Evolutionary conservation across 192 early-diverging fungal species (phyloP).

Genomic region (Entomortierella chlamydospora): DNA sequence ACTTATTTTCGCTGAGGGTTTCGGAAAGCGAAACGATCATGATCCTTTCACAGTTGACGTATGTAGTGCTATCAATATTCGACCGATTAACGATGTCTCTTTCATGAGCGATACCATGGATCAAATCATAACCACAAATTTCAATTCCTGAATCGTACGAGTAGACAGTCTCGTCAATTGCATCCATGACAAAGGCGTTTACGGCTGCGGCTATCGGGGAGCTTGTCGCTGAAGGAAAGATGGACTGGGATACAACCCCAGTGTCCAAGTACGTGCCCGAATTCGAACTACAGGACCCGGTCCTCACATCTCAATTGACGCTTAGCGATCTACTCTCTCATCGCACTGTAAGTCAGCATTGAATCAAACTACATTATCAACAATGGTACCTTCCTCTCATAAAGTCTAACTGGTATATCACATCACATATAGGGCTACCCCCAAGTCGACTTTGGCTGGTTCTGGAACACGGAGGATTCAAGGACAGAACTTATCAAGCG

Average conservation of each 20-base stretch:
- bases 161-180: constrained; percentile 18
- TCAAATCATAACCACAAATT: neutral
- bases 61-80: neutral
- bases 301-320: constrained; percentile 25
- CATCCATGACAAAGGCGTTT: constrained; percentile 20
- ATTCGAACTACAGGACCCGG: constrained; percentile 3
- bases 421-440: neutral
- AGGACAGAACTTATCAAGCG: constrained; percentile 6
- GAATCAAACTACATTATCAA: no score
- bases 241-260: constrained; percentile 32
- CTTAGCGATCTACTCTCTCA: constrained; percentile 22
- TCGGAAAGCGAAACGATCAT: neutral
- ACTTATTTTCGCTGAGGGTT: neutral
- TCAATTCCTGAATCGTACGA: neutral
- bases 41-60: neutral
- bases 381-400: neutral
- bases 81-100: no score
- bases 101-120: no score
- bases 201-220: constrained; percentile 20
- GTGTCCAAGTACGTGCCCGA: constrained; percentile 18
- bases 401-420: neutral
- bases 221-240: constrained; percentile 28
- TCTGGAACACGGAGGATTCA: neutral
- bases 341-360: constrained; percentile 30
- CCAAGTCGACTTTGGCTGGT: neutral